Evolutionary conservation across 2,329 filamentous ascomycete species (phyloP).

Genomic region (Apiospora malaysiana): DNA sequence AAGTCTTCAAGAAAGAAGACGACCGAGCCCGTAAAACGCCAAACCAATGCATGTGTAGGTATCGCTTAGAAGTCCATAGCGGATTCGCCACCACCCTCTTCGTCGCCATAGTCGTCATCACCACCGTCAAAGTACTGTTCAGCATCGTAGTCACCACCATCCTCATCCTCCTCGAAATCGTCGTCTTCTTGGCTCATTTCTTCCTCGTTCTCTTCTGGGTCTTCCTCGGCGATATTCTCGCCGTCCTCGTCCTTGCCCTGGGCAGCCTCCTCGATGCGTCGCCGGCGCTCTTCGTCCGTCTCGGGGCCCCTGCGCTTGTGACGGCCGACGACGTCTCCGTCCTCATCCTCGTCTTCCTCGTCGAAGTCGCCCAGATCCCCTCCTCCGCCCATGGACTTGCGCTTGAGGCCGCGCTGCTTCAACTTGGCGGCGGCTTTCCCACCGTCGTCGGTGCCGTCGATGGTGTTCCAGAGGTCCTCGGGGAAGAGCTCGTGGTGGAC

Average conservation of each 20-base stretch:
- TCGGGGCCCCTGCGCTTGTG: slow-evolving; percentile 34
- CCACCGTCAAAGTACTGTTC: slow-evolving; percentile 66
- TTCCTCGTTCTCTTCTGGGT: slow-evolving; percentile 52
- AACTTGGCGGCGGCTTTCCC: slow-evolving; percentile 39
- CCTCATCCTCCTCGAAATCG: slow-evolving; percentile 59
- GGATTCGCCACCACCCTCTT: slow-evolving; percentile 51
- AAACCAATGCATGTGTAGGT: slow-evolving; percentile 12
- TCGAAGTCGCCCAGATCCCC: slow-evolving; percentile 51
- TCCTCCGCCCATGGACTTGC: slow-evolving; percentile 55
- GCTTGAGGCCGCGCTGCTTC: slow-evolving; percentile 38
- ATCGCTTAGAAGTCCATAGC: slow-evolving; percentile 20
- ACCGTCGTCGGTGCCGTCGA: slow-evolving; percentile 49
- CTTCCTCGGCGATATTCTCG: slow-evolving; percentile 39
- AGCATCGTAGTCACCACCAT: slow-evolving; percentile 66
- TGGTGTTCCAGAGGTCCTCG: slow-evolving; percentile 58
- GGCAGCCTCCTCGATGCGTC: slow-evolving; percentile 38
- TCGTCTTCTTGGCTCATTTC: slow-evolving; percentile 52
- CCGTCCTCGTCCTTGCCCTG: slow-evolving; percentile 45
- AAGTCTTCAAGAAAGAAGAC: too few relatives aligned
- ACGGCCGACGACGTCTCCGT: slow-evolving; percentile 26
- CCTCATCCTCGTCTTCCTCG: slow-evolving; percentile 33
- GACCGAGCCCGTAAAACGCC: not conserved
- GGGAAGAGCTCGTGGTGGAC: slow-evolving; percentile 61
- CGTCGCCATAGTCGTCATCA: slow-evolving; percentile 58
- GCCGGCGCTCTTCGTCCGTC: slow-evolving; percentile 42